Base-by-base conservation (phyloP, 441 rosid genomes). In the Syzygium syzygioides region DNA sequence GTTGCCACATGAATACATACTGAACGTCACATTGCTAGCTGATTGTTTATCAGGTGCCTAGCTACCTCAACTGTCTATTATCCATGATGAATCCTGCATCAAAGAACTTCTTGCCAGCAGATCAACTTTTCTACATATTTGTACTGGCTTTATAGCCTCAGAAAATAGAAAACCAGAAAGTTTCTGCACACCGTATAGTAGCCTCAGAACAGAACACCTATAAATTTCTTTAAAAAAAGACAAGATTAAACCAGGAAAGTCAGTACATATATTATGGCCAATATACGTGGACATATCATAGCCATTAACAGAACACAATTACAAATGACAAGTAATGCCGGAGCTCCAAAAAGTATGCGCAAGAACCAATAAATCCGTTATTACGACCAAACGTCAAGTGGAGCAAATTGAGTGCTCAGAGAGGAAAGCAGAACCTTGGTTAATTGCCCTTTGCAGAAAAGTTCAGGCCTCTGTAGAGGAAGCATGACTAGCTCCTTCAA, bases 401-500 rank as follows among this genome's bases (percentile, higher is more conserved):
- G 60, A 86, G n/a, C 23, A 66, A 64, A 87, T 15, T 48, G 11
- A 7, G 59, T 30, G 55, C 55, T 18, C 30, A 59, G n/a, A 50
- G 62, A 66, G 86, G 76, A 30, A 87, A 48, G 90, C 25, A 62
- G 87, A 71, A 97, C 99, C 98, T 97, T 96, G 87, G 99, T 96
- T 83, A 97, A 91, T 89, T 97, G 97, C 89, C 99, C 98, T 91
- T 95, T 97, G 96, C 98, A 96, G 92, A 97, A 97, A 91, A 97
- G 95, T 89, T 97, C 98, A 60, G 99, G 99, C 92, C 99, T 94
- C 90, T 95, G 98, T 87, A 97, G 90, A 88, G 99, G 99, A 91
- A 96, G 99, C 98, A 97, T 97, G 91, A 97, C 99, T 91, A 97
- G 93, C 93, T 97, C 99, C 92, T 96, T 97, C 91, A 97, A 91